Percentiles rank a stretch among this genome's conserved stretches.
Evolutionary conservation across 345 rosid genomes (phyloP).

Genomic region (Salix brachista): DNA sequence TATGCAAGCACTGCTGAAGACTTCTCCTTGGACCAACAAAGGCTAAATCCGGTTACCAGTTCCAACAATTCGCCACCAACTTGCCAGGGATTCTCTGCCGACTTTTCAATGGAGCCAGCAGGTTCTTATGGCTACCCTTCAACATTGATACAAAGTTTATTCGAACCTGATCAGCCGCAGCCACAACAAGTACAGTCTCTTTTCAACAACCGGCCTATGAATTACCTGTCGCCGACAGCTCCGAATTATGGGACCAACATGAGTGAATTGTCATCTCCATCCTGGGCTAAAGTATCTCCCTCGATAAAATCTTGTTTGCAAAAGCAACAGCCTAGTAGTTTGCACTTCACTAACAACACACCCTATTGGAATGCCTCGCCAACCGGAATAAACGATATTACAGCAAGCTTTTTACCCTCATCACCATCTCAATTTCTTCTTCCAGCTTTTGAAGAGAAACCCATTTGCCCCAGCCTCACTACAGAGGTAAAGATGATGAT

Average conservation of each 20-base stretch:
- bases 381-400: not conserved
- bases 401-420: conserved; percentile 7
- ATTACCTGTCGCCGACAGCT: conserved; percentile 5
- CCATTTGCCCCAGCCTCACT: conserved; percentile 22
- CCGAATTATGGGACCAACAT: conserved; percentile 16
- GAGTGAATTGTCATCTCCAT: conserved; percentile 16
- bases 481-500: not conserved
- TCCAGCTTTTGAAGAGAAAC: conserved; percentile 34
- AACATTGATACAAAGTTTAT: conserved; percentile 15
- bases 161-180: conserved; percentile 15
- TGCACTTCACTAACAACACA: conserved; percentile 19
- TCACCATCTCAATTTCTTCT: conserved; percentile 19
- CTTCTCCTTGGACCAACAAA: conserved; percentile 19
- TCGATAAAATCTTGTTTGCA: conserved; percentile 17
- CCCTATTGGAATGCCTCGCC: conserved; percentile 27
- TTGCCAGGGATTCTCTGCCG: conserved; percentile 21
- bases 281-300: conserved; percentile 16
- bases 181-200: conserved; percentile 14
- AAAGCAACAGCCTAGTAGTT: conserved; percentile 7
- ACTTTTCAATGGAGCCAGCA: conserved; percentile 20
- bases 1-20: conserved; percentile 21
- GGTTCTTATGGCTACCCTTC: conserved; percentile 21
- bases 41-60: not conserved
- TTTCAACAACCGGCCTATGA: conserved; percentile 12
- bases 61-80: conserved; percentile 5